A percentile compares a stretch with the other conserved stretches of the same genome.
These are phyloP conservation scores for Aspergillus ellipticus DNA, from an alignment of 495 filamentous ascomycete genomes.

Conservation along the genomic window DNA sequence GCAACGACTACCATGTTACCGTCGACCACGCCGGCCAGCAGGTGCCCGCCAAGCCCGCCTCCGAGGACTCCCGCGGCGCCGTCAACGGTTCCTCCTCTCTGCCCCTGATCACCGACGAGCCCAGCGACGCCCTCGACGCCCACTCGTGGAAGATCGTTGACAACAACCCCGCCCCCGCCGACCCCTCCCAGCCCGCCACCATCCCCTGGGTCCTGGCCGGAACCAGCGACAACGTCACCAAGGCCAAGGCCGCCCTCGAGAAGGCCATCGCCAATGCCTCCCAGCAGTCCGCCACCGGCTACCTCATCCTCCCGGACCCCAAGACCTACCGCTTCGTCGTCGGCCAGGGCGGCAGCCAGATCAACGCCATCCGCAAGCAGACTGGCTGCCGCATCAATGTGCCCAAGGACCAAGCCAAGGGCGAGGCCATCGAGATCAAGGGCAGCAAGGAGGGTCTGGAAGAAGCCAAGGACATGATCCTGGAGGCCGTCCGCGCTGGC, in stretches of 20 bases:
- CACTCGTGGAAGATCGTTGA: constrained; percentile 82
- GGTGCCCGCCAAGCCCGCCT: constrained; percentile 61
- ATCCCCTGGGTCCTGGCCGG: constrained; percentile 93
- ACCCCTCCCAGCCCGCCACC: constrained; percentile 56
- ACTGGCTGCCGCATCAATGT: constrained; percentile 91
- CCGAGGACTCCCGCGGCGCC: constrained; percentile 34
- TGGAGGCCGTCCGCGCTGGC: constrained; percentile 65
- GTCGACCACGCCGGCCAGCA: constrained; percentile 84
- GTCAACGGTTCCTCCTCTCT: constrained; percentile 53
- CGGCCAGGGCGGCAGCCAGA: constrained; percentile 81
- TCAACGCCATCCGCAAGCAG: constrained; percentile 87
- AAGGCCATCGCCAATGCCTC: constrained; percentile 67
- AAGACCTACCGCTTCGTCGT: constrained; percentile 86
- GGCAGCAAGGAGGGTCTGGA: constrained; percentile 78
- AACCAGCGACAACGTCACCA: constrained; percentile 65
- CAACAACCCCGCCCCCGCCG: constrained; percentile 34
- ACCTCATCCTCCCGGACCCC: constrained; percentile 85
- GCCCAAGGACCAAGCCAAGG: constrained; percentile 70
- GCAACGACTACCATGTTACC: constrained; percentile 76
- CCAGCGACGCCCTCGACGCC: constrained; percentile 51
- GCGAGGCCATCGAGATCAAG: constrained; percentile 83
- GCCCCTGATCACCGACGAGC: constrained; percentile 87
- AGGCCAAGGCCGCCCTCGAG: constrained; percentile 69
- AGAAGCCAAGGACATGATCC: constrained; percentile 81
- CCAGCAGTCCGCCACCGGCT: constrained; percentile 72